Percentiles rank a stretch among this genome's conserved stretches.
phyloP scores from a whole-genome alignment of 352 stramenopile species.

The Paralagenidium karlingii region DNA sequence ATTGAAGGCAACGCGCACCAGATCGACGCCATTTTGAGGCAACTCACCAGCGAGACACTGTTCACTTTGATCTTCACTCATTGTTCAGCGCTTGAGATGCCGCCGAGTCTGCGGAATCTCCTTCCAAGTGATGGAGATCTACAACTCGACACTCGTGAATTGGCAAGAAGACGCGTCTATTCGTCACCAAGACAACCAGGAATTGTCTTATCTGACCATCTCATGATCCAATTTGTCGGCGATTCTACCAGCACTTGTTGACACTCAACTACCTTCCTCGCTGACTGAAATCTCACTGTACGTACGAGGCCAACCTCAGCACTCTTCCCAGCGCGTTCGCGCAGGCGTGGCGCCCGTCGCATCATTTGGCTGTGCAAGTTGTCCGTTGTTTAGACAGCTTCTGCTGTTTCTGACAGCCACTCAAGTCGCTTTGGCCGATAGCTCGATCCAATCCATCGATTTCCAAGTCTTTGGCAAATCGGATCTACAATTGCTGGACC shows the following conservation, averaged over 20 bases:
- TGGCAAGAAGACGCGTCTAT: conserved; percentile 5
- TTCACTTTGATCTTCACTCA: conserved; percentile 17
- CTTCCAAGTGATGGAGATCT: conserved; percentile 20
- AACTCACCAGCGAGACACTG: conserved; percentile 10
- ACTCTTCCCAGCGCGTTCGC: conserved; percentile 18
- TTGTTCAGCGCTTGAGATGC: conserved; percentile 15
- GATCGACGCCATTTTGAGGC: conserved; percentile 7
- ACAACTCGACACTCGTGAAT: conserved; percentile 16
- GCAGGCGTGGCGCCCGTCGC: conserved; percentile 17
- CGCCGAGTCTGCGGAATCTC: conserved; percentile 8
- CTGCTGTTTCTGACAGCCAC: too few species aligned
- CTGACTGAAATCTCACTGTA: conserved; percentile 14
- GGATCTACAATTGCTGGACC: too few species aligned
- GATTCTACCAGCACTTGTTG: conserved; percentile 19
- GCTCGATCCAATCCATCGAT: too few species aligned
- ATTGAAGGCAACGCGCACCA: conserved; percentile 12
- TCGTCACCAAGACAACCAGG: conserved; percentile 11
- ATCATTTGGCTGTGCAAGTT: too few species aligned
- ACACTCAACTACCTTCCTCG: conserved; percentile 11
- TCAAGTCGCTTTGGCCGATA: too few species aligned
- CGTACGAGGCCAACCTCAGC: conserved; percentile 19
- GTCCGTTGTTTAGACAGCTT: too few species aligned
- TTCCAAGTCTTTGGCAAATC: too few species aligned
- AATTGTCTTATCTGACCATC: conserved; percentile 14
- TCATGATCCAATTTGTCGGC: conserved; percentile 9